Evolutionary conservation across 768 basidiomycete genomes (phyloP).

Genomic region (Russula sp.): DNA sequence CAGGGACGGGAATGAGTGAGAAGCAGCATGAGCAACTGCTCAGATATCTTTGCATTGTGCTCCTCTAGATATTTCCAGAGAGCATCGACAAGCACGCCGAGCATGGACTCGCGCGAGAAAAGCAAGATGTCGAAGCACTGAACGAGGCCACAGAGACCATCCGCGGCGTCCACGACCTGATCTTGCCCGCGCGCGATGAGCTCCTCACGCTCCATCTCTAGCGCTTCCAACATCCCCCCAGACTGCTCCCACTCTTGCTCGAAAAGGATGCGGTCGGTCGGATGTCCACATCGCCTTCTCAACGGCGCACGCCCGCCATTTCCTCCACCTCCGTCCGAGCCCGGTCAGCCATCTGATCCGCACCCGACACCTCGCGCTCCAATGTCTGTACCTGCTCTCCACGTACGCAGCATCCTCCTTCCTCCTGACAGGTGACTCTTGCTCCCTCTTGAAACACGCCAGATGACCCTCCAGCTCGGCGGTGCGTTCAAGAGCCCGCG

Average conservation of each 20-base stretch:
- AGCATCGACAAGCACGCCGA: constrained; percentile 25
- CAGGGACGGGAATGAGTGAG: too few relatives aligned
- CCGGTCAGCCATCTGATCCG: background rate
- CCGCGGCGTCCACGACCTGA: constrained; percentile 47
- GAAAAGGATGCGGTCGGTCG: constrained; percentile 32
- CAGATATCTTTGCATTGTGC: constrained; percentile 33
- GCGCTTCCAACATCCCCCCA: constrained; percentile 40
- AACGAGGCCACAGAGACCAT: constrained; percentile 43
- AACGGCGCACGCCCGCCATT: background rate
- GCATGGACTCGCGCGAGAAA: constrained; percentile 28
- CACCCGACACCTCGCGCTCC: background rate
- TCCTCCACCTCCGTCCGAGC: constrained; percentile 4
- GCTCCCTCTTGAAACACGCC: constrained; percentile 40
- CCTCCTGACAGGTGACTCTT: constrained; percentile 44
- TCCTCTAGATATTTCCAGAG: constrained; percentile 29
- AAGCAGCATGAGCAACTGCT: constrained; percentile 32
- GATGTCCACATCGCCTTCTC: constrained; percentile 32
- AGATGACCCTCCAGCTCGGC: constrained; percentile 33
- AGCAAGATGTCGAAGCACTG: constrained; percentile 51
- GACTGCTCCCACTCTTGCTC: constrained; percentile 36
- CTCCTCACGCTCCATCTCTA: constrained; percentile 46
- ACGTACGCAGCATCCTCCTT: constrained; percentile 18
- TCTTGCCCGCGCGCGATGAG: constrained; percentile 36
- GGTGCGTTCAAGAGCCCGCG: background rate
- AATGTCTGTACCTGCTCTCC: constrained; percentile 9